phyloP scores from a whole-genome alignment of 192 early-diverging fungal genomes.

The Coemansia sp. region DNA sequence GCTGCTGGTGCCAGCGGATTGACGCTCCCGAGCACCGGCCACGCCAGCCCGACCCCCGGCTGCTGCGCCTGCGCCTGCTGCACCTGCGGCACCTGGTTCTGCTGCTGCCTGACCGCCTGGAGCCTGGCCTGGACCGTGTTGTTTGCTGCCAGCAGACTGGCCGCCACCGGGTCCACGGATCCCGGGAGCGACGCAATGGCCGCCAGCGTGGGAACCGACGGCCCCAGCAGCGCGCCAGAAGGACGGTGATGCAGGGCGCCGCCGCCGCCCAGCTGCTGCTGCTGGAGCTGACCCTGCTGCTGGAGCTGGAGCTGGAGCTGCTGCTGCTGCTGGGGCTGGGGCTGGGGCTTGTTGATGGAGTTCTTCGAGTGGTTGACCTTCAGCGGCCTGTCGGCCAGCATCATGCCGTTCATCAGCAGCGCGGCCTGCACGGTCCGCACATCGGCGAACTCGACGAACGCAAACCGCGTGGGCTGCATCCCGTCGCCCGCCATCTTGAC shows the following conservation, averaged over 20 bases:
- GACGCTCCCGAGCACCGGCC: slow-evolving; percentile 38
- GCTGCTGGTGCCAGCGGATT: slow-evolving; percentile 3
- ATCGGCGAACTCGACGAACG: slow-evolving; percentile 78
- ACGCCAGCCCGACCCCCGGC: slow-evolving; percentile 21
- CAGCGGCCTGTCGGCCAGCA: slow-evolving; percentile 63
- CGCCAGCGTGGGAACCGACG: slow-evolving; percentile 27
- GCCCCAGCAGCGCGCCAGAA: neutral
- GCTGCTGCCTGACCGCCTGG: neutral
- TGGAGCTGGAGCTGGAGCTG: too few species aligned
- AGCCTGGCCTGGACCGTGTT: neutral
- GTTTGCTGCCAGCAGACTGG: neutral
- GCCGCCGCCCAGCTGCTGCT: too few species aligned
- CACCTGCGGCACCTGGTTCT: neutral
- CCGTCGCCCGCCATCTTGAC: slow-evolving; percentile 79
- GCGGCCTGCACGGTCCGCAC: slow-evolving; percentile 59
- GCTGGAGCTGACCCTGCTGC: too few species aligned
- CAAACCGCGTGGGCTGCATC: slow-evolving; percentile 66
- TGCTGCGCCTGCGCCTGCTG: too few species aligned
- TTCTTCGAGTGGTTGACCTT: slow-evolving; percentile 80
- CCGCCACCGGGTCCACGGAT: slow-evolving; percentile 18
- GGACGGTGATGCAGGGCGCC: too few species aligned
- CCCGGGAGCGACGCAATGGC: slow-evolving; percentile 38
- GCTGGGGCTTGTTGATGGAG: slow-evolving; percentile 66
- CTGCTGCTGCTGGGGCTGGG: too few species aligned
- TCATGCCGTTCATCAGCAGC: slow-evolving; percentile 64